Percentiles rank a stretch among this genome's conserved stretches.
phyloP scores from a whole-genome alignment of 805 yeast species.

The Tetrapisispora namnaoensis region DNA sequence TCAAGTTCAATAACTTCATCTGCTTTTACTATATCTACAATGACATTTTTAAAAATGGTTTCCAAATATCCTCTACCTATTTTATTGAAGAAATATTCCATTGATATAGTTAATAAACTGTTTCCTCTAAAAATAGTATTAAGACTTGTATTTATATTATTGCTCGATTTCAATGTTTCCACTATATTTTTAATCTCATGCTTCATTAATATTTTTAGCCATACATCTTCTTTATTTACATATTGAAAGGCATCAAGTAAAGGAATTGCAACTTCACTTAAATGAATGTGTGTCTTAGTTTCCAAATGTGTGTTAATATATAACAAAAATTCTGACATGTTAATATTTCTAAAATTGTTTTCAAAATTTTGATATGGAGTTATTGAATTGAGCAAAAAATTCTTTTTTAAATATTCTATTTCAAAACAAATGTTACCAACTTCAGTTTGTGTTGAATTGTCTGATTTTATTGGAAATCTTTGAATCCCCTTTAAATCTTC shows the following conservation, averaged over 20 bases:
- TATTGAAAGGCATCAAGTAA: constrained; percentile 69
- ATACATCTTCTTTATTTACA: constrained; percentile 53
- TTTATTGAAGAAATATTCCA: constrained; percentile 67
- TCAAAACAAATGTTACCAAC: not conserved
- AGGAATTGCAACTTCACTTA: constrained; percentile 49
- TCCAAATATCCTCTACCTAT: constrained; percentile 74
- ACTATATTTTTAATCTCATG: constrained; percentile 28
- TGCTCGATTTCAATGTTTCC: constrained; percentile 32
- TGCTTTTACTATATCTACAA: constrained; percentile 41
- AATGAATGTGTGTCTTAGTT: constrained; percentile 8
- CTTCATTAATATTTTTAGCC: constrained; percentile 64
- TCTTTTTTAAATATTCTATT: not conserved
- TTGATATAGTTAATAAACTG: constrained; percentile 67
- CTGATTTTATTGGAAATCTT: not conserved
- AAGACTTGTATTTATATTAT: constrained; percentile 28
- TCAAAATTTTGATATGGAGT: constrained; percentile 53
- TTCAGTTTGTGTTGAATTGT: not conserved
- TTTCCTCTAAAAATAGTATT: constrained; percentile 76
- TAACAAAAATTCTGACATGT: not conserved
- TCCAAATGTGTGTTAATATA: constrained; percentile 5
- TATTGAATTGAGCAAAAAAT: constrained; percentile 35
- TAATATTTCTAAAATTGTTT: constrained; percentile 36
- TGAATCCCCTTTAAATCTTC: not conserved
- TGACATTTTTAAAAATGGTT: constrained; percentile 60
- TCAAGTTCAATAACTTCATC: constrained; percentile 71